Evolutionary conservation across 768 basidiomycete species (phyloP).

Genomic region (Termitomyces sp.): DNA sequence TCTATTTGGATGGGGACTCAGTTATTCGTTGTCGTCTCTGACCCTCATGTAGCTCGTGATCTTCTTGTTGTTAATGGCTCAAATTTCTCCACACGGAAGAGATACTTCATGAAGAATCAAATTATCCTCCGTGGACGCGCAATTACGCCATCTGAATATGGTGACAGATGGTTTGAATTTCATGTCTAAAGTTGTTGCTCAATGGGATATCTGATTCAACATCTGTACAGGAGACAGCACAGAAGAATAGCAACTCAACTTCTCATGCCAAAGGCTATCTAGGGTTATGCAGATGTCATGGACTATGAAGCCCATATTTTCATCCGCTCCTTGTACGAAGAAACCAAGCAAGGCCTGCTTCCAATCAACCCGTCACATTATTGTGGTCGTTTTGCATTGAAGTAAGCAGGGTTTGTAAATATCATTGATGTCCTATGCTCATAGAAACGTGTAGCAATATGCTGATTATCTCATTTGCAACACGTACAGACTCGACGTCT

Average conservation of each 20-base stretch:
- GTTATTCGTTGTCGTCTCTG: constrained; percentile 30
- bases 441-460: constrained; percentile 29
- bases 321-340: constrained; percentile 27
- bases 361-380: constrained; percentile 32
- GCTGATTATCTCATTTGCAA: constrained; percentile 34
- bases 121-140: constrained; percentile 26
- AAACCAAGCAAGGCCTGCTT: constrained; percentile 20
- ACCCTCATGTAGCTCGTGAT: constrained; percentile 26
- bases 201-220: background rate
- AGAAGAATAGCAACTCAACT: constrained; percentile 30
- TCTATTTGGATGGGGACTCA: constrained; percentile 33
- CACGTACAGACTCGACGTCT: constrained; percentile 30
- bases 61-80: constrained; percentile 29
- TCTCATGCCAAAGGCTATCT: constrained; percentile 27
- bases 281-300: constrained; percentile 25
- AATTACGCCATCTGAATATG: constrained; percentile 27
- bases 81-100: constrained; percentile 26
- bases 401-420: constrained; percentile 6
- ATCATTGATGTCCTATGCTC: background rate
- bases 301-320: constrained; percentile 35
- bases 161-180: constrained; percentile 21
- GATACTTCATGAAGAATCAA: constrained; percentile 30
- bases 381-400: constrained; percentile 27
- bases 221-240: constrained; percentile 28
- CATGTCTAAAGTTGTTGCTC: background rate